Conservation (phyloP, 371 early-diverging fungal species). For the Sporodiniella umbellata region DNA sequence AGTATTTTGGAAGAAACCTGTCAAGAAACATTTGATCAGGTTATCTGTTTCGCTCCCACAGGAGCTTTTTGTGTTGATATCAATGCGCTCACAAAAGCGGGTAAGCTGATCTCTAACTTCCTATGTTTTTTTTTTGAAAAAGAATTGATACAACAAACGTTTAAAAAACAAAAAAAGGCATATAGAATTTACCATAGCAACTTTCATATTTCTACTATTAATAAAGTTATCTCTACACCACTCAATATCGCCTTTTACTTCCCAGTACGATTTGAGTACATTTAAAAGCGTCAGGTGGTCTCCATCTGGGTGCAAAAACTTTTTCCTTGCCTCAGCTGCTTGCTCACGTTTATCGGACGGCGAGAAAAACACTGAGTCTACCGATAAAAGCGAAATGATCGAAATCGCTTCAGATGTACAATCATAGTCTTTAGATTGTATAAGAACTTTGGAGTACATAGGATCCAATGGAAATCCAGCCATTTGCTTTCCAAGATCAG, state of each 20-base stretch:
- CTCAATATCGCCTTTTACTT: conserved; percentile 68
- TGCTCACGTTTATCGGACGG: conserved; percentile 88
- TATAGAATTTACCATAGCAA: conserved; percentile 62
- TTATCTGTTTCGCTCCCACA: conserved; percentile 72
- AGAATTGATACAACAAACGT: no score
- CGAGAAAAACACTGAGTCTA: conserved; percentile 84
- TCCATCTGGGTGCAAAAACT: conserved; percentile 75
- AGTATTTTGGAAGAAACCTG: conserved; percentile 89
- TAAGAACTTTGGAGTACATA: conserved; percentile 83
- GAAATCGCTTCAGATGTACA: conserved; percentile 88
- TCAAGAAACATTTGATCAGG: conserved; percentile 79
- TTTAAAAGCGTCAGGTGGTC: conserved; percentile 91
- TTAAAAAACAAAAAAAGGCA: neutral
- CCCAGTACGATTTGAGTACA: conserved; percentile 74
- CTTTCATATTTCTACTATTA: conserved; percentile 77
- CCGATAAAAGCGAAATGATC: conserved; percentile 86
- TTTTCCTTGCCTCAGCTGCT: conserved; percentile 76
- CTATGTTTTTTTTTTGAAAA: no score
- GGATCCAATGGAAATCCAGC: conserved; percentile 95
- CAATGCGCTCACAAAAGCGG: conserved; percentile 68
- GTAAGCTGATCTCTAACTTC: conserved; percentile 86
- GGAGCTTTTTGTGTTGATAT: conserved; percentile 58
- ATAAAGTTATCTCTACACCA: conserved; percentile 95
- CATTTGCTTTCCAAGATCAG: conserved; percentile 84
- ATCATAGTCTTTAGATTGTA: conserved; percentile 63